Conservation (phyloP, 1,284 basidiomycete species). For the Kalmanozyma brasiliensis region DNA sequence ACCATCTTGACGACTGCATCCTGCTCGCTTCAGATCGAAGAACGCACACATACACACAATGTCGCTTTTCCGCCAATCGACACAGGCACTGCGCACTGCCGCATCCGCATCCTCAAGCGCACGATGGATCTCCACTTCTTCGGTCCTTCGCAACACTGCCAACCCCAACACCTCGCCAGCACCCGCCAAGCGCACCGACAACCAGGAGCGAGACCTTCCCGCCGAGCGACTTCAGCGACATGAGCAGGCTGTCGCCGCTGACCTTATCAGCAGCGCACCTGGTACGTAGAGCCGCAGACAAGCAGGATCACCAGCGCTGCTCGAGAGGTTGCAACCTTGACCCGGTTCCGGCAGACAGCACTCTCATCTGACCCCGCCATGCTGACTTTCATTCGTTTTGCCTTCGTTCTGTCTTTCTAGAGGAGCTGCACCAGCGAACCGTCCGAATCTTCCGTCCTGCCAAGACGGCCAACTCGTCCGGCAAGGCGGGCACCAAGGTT, state of each 20-base stretch:
- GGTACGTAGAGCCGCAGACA: constrained; percentile 49
- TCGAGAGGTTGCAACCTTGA: too few species aligned
- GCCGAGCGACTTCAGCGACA: constrained; percentile 55
- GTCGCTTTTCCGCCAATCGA: constrained; percentile 38
- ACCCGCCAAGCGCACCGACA: constrained; percentile 30
- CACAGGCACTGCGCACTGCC: constrained; percentile 41
- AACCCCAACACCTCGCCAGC: constrained; percentile 41
- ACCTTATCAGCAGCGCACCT: constrained; percentile 58
- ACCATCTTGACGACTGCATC: neutral
- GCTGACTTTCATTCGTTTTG: neutral
- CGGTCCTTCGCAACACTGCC: constrained; percentile 31
- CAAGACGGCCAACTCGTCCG: constrained; percentile 94
- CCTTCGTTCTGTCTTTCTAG: constrained; percentile 69
- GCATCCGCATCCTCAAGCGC: constrained; percentile 31
- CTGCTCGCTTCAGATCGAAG: neutral
- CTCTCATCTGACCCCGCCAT: neutral
- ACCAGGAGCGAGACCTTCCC: constrained; percentile 46
- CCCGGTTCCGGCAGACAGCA: too few species aligned
- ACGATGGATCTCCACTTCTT: constrained; percentile 44
- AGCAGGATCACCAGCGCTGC: too few species aligned
- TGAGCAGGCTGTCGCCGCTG: constrained; percentile 44
- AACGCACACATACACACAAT: constrained; percentile 16
- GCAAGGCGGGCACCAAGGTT: constrained; percentile 81
- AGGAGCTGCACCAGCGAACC: constrained; percentile 82
- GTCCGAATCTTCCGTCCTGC: constrained; percentile 95